Evolutionary conservation across 2,329 filamentous ascomycete species (phyloP).

Genomic region (Talaromyces sp.): DNA sequence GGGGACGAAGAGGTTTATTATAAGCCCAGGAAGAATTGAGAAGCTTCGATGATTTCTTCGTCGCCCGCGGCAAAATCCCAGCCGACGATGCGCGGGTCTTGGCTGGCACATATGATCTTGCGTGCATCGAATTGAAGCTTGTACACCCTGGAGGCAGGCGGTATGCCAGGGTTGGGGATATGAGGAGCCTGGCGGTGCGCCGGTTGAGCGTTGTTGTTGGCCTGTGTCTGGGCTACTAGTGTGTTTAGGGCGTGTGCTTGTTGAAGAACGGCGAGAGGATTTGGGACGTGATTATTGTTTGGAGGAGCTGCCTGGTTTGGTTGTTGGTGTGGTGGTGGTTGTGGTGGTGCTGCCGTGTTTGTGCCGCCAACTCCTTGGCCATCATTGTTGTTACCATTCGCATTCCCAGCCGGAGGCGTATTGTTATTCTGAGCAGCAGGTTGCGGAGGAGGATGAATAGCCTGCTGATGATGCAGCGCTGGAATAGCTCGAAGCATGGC

Average conservation of each 20-base stretch:
- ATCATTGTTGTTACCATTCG: slow-evolving; percentile 11
- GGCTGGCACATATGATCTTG: slow-evolving; percentile 89
- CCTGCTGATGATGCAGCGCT: slow-evolving; percentile 24
- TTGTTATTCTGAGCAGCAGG: neutral
- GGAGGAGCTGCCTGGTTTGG: slow-evolving; percentile 6
- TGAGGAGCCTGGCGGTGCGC: neutral
- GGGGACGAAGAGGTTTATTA: slow-evolving; percentile 15
- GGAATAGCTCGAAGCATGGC: slow-evolving; percentile 1
- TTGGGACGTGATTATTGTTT: slow-evolving; percentile 6
- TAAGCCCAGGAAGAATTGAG: slow-evolving; percentile 64
- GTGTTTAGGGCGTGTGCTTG: slow-evolving; percentile 4
- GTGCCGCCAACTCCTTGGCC: neutral
- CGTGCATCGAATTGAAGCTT: slow-evolving; percentile 95
- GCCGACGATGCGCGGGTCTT: slow-evolving; percentile 85
- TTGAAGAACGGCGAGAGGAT: slow-evolving; percentile 6
- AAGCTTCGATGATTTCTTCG: slow-evolving; percentile 69
- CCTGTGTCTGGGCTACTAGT: slow-evolving; percentile 2
- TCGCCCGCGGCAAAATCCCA: slow-evolving; percentile 97
- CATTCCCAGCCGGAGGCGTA: slow-evolving; percentile 24
- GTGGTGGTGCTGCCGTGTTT: neutral
- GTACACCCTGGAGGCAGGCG: slow-evolving; percentile 66
- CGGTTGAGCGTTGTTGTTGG: neutral
- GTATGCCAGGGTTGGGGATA: slow-evolving; percentile 10
- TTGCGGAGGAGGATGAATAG: neutral
- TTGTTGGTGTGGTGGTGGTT: slow-evolving; percentile 1